Conservation (phyloP, 1,139 yeast genomes). For the Pichia sp. region DNA sequence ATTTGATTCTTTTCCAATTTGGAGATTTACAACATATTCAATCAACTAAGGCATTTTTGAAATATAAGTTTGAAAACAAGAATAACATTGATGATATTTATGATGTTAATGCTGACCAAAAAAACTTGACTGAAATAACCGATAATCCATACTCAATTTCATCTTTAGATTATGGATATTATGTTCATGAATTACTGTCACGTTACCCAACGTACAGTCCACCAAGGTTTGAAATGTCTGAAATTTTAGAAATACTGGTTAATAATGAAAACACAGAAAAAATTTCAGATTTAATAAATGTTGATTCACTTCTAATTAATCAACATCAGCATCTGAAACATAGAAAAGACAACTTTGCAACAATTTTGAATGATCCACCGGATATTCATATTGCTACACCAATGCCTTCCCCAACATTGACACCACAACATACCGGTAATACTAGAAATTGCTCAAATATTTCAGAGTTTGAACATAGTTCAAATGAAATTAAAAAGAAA, state of each 20-base stretch:
- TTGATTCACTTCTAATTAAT: constrained; percentile 30
- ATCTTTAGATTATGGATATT: constrained; percentile 75
- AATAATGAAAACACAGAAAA: constrained; percentile 16
- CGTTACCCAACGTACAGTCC: constrained; percentile 69
- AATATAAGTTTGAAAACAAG: constrained; percentile 26
- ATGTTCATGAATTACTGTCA: constrained; percentile 65
- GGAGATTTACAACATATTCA: constrained; percentile 47
- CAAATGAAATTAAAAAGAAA: constrained; percentile 63
- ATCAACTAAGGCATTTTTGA: constrained; percentile 46
- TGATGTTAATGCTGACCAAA: constrained; percentile 20
- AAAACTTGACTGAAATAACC: no score
- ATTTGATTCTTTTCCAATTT: constrained; percentile 54
- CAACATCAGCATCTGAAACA: constrained; percentile 26
- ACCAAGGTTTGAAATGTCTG: constrained; percentile 40
- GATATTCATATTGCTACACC: constrained; percentile 80
- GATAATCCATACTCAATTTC: constrained; percentile 32
- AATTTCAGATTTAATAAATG: constrained; percentile 40
- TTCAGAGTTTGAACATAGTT: constrained; percentile 31
- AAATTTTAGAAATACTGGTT: constrained; percentile 41
- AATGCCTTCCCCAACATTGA: constrained; percentile 74
- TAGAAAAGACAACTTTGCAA: constrained; percentile 3
- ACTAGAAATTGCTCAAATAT: constrained; percentile 28
- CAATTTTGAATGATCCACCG: constrained; percentile 33
- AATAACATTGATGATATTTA: background rate
- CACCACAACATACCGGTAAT: constrained; percentile 40